Evolutionary conservation across 768 basidiomycete genomes (phyloP), one percentile per base, ranked within the genome.

Genomic region (Austroboletus eburneus): DNA sequence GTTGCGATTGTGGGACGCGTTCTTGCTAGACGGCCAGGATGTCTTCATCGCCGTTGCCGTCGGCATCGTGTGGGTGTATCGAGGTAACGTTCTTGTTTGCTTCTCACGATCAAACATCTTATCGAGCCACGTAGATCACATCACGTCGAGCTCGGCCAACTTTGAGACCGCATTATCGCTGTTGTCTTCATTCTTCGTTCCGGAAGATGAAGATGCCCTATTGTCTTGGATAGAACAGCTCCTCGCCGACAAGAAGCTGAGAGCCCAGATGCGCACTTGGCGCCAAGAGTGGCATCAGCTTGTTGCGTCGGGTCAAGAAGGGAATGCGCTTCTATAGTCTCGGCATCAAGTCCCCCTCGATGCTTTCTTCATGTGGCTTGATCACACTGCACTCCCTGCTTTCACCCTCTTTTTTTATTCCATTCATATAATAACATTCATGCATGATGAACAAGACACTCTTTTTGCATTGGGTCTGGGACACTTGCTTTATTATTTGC

Each of bases 151-250:
- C 30, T 66, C 82, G 6, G 93, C 93, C 21, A 83, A 70, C 53
- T 97, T 99, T 65, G 95, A 99, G 68, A 94, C 87, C 3, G 83
- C 97, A 17, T 72, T 98, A 14, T 93, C 91, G 13, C 71, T 93
- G 13, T 71, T 99, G 9, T 95, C 93, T 1, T 95, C 92, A 8
- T 95, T 92, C 69, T 98, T 96, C 61, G 83, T 97, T 7, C 89
- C 91, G 0, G 89, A 95, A 64, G 82, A 90, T 57, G 95, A 98
- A 51, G 81, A 97, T 56, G 69, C 73, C 4, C 72, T 96, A 22
- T 69, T 99, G 55, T 66, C 72, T 2, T 99, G 94, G 94, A 81
- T 97, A 39, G 78, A 74, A 48, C 76, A 74, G 42, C 68, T 77
- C 41, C 58, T 85, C 16, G 67, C 62, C 21, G 72, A 85, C 62